Evolutionary conservation across 176 grass and related monocot species (phyloP).

Genomic region (Musa acuminata): DNA sequence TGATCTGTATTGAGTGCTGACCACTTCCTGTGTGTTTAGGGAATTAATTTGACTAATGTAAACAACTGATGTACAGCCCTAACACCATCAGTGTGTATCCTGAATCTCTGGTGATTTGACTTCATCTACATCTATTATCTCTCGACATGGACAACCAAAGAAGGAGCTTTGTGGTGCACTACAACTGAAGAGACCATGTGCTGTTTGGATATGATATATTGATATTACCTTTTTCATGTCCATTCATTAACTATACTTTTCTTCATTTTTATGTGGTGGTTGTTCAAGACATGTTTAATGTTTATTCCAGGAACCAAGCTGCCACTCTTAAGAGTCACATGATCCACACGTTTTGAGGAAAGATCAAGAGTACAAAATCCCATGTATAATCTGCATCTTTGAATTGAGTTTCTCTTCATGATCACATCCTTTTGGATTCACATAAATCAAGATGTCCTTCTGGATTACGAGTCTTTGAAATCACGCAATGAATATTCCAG

Average conservation of each 20-base stretch:
- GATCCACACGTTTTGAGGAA: not conserved
- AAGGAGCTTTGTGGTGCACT: not conserved
- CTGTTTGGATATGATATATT: not conserved
- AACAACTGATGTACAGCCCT: not conserved
- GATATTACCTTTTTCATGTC: not conserved
- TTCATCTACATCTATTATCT: not conserved
- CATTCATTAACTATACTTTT: not conserved
- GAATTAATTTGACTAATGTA: not conserved
- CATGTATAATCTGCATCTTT: not conserved
- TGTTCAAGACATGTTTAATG: not conserved
- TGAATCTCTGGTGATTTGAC: not conserved
- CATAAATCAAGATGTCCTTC: not conserved
- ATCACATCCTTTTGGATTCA: not conserved
- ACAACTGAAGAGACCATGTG: not conserved
- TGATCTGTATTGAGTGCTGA: not conserved
- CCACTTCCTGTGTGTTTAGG: no score
- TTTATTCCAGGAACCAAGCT: not conserved
- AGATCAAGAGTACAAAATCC: not conserved
- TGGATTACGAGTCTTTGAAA: not conserved
- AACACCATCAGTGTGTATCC: not conserved
- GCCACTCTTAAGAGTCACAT: not conserved
- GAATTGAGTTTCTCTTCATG: not conserved
- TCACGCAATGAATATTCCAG: constrained; percentile 1
- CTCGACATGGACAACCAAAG: not conserved
- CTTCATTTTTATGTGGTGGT: not conserved